Conservation (phyloP, 179 eudicot genomes). For the Spinacia oleracea region DNA sequence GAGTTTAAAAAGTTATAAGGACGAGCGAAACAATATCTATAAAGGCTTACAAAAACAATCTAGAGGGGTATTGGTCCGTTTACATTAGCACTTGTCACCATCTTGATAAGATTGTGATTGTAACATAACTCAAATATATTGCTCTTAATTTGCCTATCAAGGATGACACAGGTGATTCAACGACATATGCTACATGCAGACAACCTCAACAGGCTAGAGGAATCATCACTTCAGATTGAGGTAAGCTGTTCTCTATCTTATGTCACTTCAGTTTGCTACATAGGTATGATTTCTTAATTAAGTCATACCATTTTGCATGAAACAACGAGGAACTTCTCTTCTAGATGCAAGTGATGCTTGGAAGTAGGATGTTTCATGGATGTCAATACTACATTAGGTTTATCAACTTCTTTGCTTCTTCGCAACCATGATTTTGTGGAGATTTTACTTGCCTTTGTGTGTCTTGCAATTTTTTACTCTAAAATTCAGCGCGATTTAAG, state of each 20-base stretch:
- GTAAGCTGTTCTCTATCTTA: constrained; percentile 26
- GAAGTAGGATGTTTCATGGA: not conserved
- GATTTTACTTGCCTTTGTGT: not conserved
- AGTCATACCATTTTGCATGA: too few species aligned
- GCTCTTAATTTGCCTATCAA: constrained; percentile 1
- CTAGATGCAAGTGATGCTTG: not conserved
- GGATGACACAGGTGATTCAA: constrained; percentile 38
- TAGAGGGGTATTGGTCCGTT: not conserved
- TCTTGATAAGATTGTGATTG: not conserved
- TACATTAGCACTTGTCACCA: not conserved
- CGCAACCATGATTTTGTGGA: not conserved
- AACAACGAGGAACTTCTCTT: not conserved
- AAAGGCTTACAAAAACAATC: too few species aligned
- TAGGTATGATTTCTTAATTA: too few species aligned
- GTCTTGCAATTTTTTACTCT: too few species aligned
- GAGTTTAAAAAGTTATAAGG: too few species aligned
- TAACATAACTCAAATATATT: not conserved
- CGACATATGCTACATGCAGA: constrained; percentile 40
- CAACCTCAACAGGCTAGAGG: constrained; percentile 30
- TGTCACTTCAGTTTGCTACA: not conserved
- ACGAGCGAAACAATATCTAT: too few species aligned
- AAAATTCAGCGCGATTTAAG: too few species aligned
- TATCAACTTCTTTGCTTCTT: not conserved
- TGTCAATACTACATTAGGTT: not conserved
- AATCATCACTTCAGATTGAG: constrained; percentile 27